Base-by-base conservation (phyloP, 2,329 filamentous ascomycete genomes). In the Aspergillus brunneoviolaceus region DNA sequence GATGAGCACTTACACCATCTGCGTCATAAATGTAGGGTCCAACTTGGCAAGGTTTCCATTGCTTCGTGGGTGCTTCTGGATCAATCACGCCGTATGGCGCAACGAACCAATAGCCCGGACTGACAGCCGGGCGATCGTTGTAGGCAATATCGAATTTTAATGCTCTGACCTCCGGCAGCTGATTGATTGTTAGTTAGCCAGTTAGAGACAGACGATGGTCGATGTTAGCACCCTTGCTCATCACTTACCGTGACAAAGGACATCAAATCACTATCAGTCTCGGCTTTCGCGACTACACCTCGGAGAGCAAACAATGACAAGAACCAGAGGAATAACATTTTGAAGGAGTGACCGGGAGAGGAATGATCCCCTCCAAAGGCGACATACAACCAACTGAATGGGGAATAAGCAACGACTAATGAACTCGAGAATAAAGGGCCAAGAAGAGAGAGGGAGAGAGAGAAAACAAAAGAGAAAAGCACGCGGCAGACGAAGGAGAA, bases 1-100 rank as follows among this genome's bases (percentile, higher is more conserved):
- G 33, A 19, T 45, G 3, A 19, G 39, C 16, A 65, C 72, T 53
- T 70, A 77, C 74, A 54, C 80, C 80, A 67, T 75, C 72, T 62
- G 77, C 79, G 67, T 82, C 80, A 65, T 80, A 82, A 42, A 82
- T 82, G 64, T 82, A 77, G 27, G 80, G 76, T 5, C 80, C 79
- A 47, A 79, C 73, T 67, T 81, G 79, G 62, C 76, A 70, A 52
- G 79, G 78, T 56, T 77, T 72, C 63, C 65, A 71, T 49, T 66
- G 67, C 42, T 70, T 63, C 23, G 69, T 68, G 19, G 65, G 63
- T 19, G 55, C 35, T 49, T 73, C 69, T 9, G 65, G 67, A 1
- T 63, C 61, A 51, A 71, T 64, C 14, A 57, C 54, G 45, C 63
- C 65, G 67, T 81, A 82, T 4, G 80, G 80, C 5, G 79, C 77